Conservation (phyloP, 805 yeast genomes). For the Teunomyces cretensis region DNA sequence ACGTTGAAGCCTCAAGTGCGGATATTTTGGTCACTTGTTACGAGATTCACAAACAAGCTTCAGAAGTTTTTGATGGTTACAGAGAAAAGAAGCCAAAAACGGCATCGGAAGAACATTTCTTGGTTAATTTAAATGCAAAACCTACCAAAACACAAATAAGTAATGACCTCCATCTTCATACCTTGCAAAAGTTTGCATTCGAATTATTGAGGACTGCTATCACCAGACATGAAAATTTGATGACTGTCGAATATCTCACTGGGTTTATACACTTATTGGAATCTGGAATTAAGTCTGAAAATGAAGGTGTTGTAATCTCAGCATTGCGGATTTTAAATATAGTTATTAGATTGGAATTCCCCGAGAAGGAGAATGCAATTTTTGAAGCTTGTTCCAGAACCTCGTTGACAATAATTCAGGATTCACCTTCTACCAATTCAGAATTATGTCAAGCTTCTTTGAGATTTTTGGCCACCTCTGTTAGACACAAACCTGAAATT, state of each 20-base stretch:
- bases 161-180: conserved; percentile 53
- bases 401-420: conserved; percentile 63
- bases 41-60: conserved; percentile 64
- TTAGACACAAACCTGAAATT: conserved; percentile 67
- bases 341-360: conserved; percentile 61
- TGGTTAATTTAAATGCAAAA: conserved; percentile 70
- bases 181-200: conserved; percentile 72
- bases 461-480: conserved; percentile 67
- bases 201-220: conserved; percentile 75
- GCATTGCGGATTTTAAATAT: conserved; percentile 62
- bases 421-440: conserved; percentile 72
- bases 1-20: conserved; percentile 54
- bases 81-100: conserved; percentile 25
- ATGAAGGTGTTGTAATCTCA: conserved; percentile 75
- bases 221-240: conserved; percentile 57
- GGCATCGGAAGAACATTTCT: conserved; percentile 60
- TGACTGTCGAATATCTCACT: conserved; percentile 58
- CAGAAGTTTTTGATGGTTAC: conserved; percentile 15
- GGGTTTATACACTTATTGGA: conserved; percentile 77
- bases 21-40: conserved; percentile 70
- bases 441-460: conserved; percentile 80
- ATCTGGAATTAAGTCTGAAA: conserved; percentile 57
- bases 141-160: conserved; percentile 54
- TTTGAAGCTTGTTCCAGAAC: conserved; percentile 63
- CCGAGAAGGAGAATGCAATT: conserved; percentile 47